Conservation (phyloP, 441 rosid genomes). For the Populus hybrid region DNA sequence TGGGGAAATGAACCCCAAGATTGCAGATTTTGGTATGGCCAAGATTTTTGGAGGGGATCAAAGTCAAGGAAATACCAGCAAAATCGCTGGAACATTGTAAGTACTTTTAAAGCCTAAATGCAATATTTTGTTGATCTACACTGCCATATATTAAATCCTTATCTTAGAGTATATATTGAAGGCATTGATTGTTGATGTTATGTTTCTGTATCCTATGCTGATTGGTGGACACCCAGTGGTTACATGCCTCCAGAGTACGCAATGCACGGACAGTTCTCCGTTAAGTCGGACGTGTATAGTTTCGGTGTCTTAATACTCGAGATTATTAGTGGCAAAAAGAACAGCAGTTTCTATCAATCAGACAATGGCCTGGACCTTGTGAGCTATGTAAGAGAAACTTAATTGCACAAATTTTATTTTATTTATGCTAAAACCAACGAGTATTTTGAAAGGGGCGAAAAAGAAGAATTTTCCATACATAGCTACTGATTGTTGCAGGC, state of each 20-base stretch:
- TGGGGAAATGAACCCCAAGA: background rate
- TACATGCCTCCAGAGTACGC: slow-evolving; percentile 27
- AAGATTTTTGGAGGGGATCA: background rate
- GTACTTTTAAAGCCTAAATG: background rate
- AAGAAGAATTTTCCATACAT: too few species aligned
- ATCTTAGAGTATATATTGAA: too few species aligned
- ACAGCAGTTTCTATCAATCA: background rate
- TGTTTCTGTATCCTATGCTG: too few species aligned
- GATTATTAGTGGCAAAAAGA: slow-evolving; percentile 19
- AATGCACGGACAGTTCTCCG: background rate
- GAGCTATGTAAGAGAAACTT: slow-evolving; percentile 15
- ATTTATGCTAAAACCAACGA: background rate
- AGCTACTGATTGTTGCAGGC: slow-evolving; percentile 4
- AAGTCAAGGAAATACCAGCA: background rate
- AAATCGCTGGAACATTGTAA: slow-evolving; percentile 23
- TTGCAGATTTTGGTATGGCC: background rate
- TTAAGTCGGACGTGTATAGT: slow-evolving; percentile 23
- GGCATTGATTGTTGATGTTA: background rate
- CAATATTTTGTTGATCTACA: too few species aligned
- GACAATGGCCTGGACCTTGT: slow-evolving; percentile 6
- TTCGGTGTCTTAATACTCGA: slow-evolving; percentile 25
- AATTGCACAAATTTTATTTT: background rate
- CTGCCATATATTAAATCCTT: too few species aligned
- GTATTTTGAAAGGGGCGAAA: too few species aligned
- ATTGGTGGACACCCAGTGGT: background rate